phyloP scores from a whole-genome alignment of 805 yeast genomes.

The Groenewaldozyma tartarivorans region DNA sequence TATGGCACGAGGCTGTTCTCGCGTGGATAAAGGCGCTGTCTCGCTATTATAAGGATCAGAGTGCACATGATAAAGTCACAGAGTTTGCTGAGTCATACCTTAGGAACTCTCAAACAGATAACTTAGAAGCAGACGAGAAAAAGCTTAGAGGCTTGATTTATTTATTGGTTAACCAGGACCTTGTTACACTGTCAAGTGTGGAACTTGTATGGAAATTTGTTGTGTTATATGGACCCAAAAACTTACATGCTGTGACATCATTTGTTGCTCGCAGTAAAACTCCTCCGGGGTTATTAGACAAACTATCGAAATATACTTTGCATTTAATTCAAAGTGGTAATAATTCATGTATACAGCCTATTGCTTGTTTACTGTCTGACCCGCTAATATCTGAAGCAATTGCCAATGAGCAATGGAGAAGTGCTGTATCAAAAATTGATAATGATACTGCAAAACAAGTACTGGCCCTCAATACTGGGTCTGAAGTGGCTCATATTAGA shows the following conservation, averaged over 20 bases:
- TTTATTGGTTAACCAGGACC: slow-evolving; percentile 3
- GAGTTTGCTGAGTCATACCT: slow-evolving; percentile 3
- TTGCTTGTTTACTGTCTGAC: slow-evolving; percentile 8
- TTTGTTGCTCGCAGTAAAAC: slow-evolving; percentile 2
- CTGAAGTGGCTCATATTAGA: slow-evolving; percentile 5
- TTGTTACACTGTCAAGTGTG: slow-evolving; percentile 9
- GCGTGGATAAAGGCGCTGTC: slow-evolving; percentile 5
- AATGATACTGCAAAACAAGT: not conserved
- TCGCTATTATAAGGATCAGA: not conserved
- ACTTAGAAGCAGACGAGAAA: not conserved
- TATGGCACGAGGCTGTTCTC: slow-evolving; percentile 3
- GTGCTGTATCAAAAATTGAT: not conserved
- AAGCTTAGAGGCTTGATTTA: not conserved
- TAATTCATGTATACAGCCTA: not conserved
- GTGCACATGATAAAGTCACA: not conserved
- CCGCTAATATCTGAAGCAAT: not conserved
- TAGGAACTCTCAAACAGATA: not conserved
- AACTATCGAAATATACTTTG: not conserved
- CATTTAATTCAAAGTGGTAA: not conserved
- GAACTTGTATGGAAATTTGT: slow-evolving; percentile 22
- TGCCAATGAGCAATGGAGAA: not conserved
- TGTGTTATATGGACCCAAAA: slow-evolving; percentile 16
- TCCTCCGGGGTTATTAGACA: not conserved
- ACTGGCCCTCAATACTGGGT: not conserved
- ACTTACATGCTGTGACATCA: slow-evolving; percentile 6